Evolutionary conservation across 192 early-diverging fungal species (phyloP).

Genomic region (Nowakowskiella sp.): DNA sequence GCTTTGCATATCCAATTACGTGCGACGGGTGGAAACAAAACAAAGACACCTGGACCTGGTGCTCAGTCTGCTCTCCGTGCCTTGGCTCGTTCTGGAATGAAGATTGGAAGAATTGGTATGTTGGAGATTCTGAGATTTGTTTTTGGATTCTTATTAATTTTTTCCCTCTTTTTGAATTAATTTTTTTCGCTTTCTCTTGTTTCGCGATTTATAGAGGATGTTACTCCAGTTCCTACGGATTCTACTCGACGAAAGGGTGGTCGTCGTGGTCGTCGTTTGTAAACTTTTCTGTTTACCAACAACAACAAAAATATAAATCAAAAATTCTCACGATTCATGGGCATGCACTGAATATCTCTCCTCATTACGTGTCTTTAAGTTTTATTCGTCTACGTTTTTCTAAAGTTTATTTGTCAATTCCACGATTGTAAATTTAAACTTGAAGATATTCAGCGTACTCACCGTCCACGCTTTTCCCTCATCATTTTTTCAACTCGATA

Average conservation of each 20-base stretch:
- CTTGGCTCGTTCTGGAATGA: slow-evolving; percentile 96
- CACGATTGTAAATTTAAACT: no score
- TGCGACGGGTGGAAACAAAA: slow-evolving; percentile 97
- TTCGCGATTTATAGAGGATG: slow-evolving; percentile 63
- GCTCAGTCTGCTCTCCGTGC: slow-evolving; percentile 97
- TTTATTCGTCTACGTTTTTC: no score
- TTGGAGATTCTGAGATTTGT: slow-evolving; percentile 9
- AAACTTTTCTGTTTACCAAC: no score
- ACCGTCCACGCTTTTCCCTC: no score
- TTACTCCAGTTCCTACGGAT: slow-evolving; percentile 98
- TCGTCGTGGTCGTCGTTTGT: slow-evolving; percentile 97
- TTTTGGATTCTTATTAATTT: background rate
- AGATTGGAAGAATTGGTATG: slow-evolving; percentile 94
- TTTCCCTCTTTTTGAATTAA: background rate
- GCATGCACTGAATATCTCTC: no score
- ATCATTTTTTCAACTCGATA: no score
- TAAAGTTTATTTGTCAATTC: no score
- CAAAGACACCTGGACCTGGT: slow-evolving; percentile 97
- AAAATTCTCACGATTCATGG: no score
- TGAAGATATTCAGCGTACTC: no score
- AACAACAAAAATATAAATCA: no score
- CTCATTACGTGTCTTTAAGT: no score
- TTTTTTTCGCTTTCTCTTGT: slow-evolving; percentile 21
- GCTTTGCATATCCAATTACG: slow-evolving; percentile 99
- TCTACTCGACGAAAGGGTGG: slow-evolving; percentile 98